Percentiles rank a stretch among this genome's conserved stretches.
These are phyloP conservation scores for Ophiostoma novo-ulmi DNA, from an alignment of 2,329 filamentous ascomycete genomes.

Conservation along the genomic window DNA sequence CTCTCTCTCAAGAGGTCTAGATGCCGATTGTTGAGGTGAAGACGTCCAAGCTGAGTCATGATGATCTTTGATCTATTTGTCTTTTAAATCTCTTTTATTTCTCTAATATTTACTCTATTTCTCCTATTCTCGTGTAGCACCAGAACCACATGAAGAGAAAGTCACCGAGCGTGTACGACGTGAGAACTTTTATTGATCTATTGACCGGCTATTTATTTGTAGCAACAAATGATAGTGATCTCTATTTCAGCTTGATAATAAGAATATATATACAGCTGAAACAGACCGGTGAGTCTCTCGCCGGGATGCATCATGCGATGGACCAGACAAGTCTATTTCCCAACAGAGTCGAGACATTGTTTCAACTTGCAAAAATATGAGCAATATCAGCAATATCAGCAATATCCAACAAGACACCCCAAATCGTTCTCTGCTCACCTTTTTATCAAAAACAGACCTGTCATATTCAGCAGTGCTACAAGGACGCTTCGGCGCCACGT, in stretches of 20 bases:
- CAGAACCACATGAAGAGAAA: not conserved
- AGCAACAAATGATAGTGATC: not conserved
- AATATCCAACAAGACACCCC: not conserved
- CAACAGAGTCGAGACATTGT: conserved; percentile 5
- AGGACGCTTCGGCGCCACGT: conserved; percentile 4
- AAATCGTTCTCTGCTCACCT: too few species aligned
- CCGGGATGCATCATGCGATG: not conserved
- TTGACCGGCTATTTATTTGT: not conserved
- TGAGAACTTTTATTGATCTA: not conserved
- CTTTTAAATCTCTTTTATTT: too few species aligned
- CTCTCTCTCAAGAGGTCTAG: not conserved
- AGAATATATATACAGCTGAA: too few species aligned
- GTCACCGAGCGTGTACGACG: not conserved
- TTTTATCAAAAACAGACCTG: not conserved
- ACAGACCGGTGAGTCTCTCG: too few species aligned
- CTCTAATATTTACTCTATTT: too few species aligned
- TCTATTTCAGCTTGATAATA: not conserved
- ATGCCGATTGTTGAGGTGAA: not conserved
- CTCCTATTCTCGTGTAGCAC: not conserved
- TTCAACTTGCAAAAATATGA: not conserved
- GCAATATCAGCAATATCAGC: not conserved
- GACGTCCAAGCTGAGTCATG: not conserved
- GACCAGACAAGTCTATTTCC: not conserved
- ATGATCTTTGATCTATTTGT: not conserved
- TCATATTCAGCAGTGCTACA: conserved; percentile 10